Evolutionary conservation across 495 filamentous ascomycete genomes (phyloP), one percentile per base, ranked within the genome.

Genomic region (Aspergillus ellipticus): DNA sequence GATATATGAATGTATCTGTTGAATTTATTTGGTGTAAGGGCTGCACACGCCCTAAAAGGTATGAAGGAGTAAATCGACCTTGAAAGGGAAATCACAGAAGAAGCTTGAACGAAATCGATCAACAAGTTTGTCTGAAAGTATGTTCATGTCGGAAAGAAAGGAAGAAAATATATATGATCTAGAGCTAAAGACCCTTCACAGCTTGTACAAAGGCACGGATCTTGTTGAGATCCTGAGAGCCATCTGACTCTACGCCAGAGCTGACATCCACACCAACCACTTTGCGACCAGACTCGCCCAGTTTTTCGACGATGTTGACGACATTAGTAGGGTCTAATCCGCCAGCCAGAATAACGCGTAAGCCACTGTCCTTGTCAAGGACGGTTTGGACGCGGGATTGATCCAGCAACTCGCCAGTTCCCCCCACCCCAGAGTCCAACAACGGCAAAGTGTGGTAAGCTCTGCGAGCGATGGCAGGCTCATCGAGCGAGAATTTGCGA

Each of bases 221-320:
- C 75, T 89, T 95, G 52, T 85, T 82, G 49, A 91, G 45, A 70
- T 87, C 88, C 66, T 99, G 95, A 63, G 76, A 69, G 8, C 93
- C 94, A 59, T 88, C 81, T 21, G 82, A 82, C 75, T 98, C 94
- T 11, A 99, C 90, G 0, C 94, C 94, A 63, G 89, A 95, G 65
- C 91, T 96, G 4, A 96, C 89, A 76, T 99, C 94, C 35, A 99
- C 86, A 2, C 85, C 92, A 35, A 89, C 74, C 3, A 97, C 82
- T 63, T 85, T 79, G 4, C 73, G 70, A 22, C 74, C 77, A 6
- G 78, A 69, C 15, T 76, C 62, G 4, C 83, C 85, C 29, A 89
- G 68, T 22, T 77, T 76, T 6, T 72, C 64, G 1, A 98, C 71
- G 4, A 80, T 75, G 13, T 82, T 76, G 2, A 69, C 71, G 6